A percentile compares a stretch with the other conserved stretches of the same genome.
phyloP scores from a whole-genome alignment of 2,329 filamentous ascomycete species.

The Cercospora sojina region DNA sequence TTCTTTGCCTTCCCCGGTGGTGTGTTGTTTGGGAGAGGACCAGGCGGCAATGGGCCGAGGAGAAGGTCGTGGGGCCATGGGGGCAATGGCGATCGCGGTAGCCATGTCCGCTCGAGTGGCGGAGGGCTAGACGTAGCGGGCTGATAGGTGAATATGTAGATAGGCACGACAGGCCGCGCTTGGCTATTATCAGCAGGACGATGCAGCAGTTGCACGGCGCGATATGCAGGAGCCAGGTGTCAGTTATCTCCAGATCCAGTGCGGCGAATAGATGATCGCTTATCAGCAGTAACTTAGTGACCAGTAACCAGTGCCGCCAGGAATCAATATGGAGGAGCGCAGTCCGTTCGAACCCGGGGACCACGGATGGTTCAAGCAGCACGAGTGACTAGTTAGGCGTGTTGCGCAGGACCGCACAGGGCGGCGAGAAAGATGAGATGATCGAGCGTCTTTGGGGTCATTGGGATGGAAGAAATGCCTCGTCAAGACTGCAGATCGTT shows the following conservation, averaged over 20 bases:
- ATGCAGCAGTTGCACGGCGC: constrained; percentile 16
- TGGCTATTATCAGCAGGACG: constrained; percentile 12
- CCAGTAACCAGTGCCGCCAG: constrained; percentile 3
- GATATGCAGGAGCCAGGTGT: constrained; percentile 21
- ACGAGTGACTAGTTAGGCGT: constrained; percentile 17
- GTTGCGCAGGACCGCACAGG: constrained; percentile 33
- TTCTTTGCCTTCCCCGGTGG: constrained; percentile 43
- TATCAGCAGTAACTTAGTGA: constrained; percentile 25
- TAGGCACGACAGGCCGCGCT: constrained; percentile 18
- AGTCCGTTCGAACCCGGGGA: not conserved
- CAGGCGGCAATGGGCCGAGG: constrained; percentile 49
- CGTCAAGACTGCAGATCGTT: not conserved
- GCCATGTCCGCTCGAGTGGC: constrained; percentile 39
- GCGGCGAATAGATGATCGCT: constrained; percentile 18
- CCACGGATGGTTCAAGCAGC: not conserved
- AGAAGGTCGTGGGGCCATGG: constrained; percentile 47
- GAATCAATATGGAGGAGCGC: constrained; percentile 12
- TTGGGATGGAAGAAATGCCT: constrained; percentile 23
- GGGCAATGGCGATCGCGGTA: constrained; percentile 50
- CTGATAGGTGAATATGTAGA: constrained; percentile 24
- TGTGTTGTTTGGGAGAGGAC: constrained; percentile 43
- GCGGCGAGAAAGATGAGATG: constrained; percentile 38
- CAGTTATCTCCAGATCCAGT: constrained; percentile 15
- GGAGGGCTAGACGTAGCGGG: constrained; percentile 25
- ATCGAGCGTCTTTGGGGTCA: constrained; percentile 39